Base-by-base conservation (phyloP, 192 early-diverging fungal species). In the Cetraspora pellucida region DNA sequence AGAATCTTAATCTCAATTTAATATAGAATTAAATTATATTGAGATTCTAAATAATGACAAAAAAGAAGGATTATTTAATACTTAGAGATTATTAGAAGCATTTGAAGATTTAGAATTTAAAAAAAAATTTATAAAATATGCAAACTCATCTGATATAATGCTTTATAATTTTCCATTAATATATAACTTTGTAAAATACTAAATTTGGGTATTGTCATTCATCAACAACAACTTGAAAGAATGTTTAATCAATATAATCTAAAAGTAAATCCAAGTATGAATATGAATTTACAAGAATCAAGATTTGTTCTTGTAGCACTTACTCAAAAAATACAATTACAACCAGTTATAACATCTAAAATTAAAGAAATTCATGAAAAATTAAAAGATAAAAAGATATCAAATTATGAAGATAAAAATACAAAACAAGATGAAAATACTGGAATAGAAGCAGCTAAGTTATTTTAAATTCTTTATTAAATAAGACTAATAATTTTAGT, bases 181-280 rank as follows among this genome's bases (percentile, higher is more conserved):
- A 16, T 52, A 71, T 54, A n/a, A 47, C 28, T 71, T 71, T 52
- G 25, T 52, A 21, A 71, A 52, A 19, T 28, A 71, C 30, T 9
- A 27, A 21, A 2, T 50, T 30, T 71, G 68, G 68, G 46, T 27
- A 71, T 71, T 28, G 27, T 71, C 0, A 2, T 71, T 52, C 68
- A 54, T 50, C 68, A 71, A 50, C 47, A 71, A 23, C 68, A 71
- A 4, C 21, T 71, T 25, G 23, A 71, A 25, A 47, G 68, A 52
- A 71, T 71, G 68, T 71, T 71, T 43, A 71, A 71, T 16, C 3
- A 16, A 50, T 71, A 27, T 71, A 47, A 71, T 50, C 47, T 70
- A 27, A 71, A 52, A 50, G 28, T 30, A 2, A 19, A 52, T 16
- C 23, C 68, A 23, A 71, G 50, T 30, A 49, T 52, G 47, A 5